Conservation (phyloP, 2,329 filamentous ascomycete species). For the Hypoxylon sp. region DNA sequence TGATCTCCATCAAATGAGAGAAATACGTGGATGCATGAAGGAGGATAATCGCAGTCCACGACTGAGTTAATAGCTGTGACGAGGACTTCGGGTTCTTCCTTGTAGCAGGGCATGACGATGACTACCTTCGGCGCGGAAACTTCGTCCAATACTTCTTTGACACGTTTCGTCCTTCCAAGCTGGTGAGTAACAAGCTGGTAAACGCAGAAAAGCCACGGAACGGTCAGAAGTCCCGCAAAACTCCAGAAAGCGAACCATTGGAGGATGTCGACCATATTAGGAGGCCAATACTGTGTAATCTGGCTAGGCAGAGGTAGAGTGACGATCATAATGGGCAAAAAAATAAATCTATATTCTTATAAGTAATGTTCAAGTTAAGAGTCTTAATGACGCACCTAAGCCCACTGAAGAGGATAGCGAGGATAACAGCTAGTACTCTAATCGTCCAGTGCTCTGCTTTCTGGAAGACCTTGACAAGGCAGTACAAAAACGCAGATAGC, state of each 20-base stretch:
- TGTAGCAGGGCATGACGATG: slow-evolving; percentile 97
- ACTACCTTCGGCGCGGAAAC: slow-evolving; percentile 91
- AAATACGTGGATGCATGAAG: slow-evolving; percentile 93
- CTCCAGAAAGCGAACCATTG: slow-evolving; percentile 98
- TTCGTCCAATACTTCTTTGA: slow-evolving; percentile 88
- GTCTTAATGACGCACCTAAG: slow-evolving; percentile 72
- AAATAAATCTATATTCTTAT: slow-evolving; percentile 74
- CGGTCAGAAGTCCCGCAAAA: slow-evolving; percentile 85
- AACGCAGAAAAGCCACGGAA: slow-evolving; percentile 94
- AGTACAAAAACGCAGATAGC: slow-evolving; percentile 95
- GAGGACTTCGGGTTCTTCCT: slow-evolving; percentile 87
- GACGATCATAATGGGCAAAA: slow-evolving; percentile 94
- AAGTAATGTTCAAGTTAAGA: slow-evolving; percentile 26
- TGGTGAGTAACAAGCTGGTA: slow-evolving; percentile 92
- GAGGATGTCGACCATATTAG: slow-evolving; percentile 76
- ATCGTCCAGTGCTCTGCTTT: slow-evolving; percentile 94
- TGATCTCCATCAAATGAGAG: slow-evolving; percentile 94
- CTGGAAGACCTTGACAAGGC: slow-evolving; percentile 85
- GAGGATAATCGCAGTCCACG: slow-evolving; percentile 93
- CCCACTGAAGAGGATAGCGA: slow-evolving; percentile 80
- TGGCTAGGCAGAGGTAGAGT: slow-evolving; percentile 85
- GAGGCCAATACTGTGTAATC: slow-evolving; percentile 81
- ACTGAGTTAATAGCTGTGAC: slow-evolving; percentile 91
- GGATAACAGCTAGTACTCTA: slow-evolving; percentile 80
- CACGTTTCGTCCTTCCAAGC: slow-evolving; percentile 83